Evolutionary conservation across 331 rosid species (phyloP), one percentile per base, ranked within the genome.

Genomic region (Pyrus hybrid): DNA sequence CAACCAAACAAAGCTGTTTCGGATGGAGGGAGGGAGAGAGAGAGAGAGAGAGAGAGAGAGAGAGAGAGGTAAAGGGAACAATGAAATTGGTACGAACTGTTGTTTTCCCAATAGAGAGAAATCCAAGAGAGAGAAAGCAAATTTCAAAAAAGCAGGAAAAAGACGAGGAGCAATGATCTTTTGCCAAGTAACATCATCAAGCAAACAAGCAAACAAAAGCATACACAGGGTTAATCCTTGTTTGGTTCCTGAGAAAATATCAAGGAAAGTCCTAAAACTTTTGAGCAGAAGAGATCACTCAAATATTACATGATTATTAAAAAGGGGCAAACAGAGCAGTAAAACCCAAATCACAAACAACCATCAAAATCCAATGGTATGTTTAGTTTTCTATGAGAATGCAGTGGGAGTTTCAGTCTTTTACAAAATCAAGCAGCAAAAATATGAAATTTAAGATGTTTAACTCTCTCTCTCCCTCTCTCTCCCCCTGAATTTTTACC

Each of bases 131-230:
- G 86, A 82, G 70, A 88, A 81, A 88, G 87, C 79, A 74, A 77
- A 84, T 82, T 83, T 30, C 63, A 66, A 73, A 79, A 91, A 88
- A 91, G 93, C 84, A 88, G 88, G 85, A 88, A 87, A 89, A 87
- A 72, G 96, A 84, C 91, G 91, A 81, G 85, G 45, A 88, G 79
- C 77, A 71, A 80, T 84, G 80, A 88, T 85, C 72, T 81, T 83
- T 82, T 74, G 90, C 81, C 91, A 76, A 81, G 83, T 17, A 83
- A 82, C 76, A 82, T 9, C 45, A 37, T 37, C 45, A 37, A 37
- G 45, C 45, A 37, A 37, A 9, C 45, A 37, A 37, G 10, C 26
- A 74, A 70, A 51, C 45, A 67, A 76, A 76, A 33, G 32, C 54
- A 76, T 49, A 70, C 43, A 63, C 66, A 76, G 77, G 69, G 13